Conservation (phyloP, 345 rosid species). For the Carallia brachiata region DNA sequence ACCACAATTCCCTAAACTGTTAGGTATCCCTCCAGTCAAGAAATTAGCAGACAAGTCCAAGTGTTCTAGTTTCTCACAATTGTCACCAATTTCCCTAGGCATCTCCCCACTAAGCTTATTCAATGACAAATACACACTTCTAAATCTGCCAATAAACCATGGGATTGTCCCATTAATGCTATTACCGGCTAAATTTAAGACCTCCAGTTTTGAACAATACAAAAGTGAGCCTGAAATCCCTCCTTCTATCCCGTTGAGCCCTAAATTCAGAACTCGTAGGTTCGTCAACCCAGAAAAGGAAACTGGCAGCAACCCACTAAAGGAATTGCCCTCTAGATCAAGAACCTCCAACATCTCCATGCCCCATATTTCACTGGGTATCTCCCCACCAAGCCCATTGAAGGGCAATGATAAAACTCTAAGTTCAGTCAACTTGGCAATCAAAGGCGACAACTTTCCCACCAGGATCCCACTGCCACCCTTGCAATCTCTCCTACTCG, state of each 20-base stretch:
- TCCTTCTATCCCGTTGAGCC: constrained; percentile 31
- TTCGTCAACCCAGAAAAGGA: constrained; percentile 23
- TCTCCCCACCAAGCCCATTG: constrained; percentile 26
- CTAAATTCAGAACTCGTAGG: constrained; percentile 35
- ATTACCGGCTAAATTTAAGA: constrained; percentile 36
- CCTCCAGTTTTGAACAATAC: constrained; percentile 21
- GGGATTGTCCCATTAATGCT: constrained; percentile 28
- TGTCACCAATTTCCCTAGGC: constrained; percentile 25
- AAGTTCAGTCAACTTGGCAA: constrained; percentile 29
- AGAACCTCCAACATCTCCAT: constrained; percentile 29
- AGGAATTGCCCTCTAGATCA: constrained; percentile 37
- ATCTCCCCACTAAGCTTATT: constrained; percentile 29
- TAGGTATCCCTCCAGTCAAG: neutral
- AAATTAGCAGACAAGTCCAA: neutral
- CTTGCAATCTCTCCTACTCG: constrained; percentile 57
- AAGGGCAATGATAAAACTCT: constrained; percentile 32
- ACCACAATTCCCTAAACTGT: neutral
- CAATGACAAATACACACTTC: constrained; percentile 38
- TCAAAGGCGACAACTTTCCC: constrained; percentile 32
- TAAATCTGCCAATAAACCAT: constrained; percentile 15
- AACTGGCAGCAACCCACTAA: constrained; percentile 26
- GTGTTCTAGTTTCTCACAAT: neutral
- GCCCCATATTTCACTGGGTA: constrained; percentile 32
- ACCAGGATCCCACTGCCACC: constrained; percentile 29
- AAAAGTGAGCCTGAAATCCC: constrained; percentile 19